Conservation (phyloP, 768 basidiomycete genomes). For the Podaxis rugospora region DNA sequence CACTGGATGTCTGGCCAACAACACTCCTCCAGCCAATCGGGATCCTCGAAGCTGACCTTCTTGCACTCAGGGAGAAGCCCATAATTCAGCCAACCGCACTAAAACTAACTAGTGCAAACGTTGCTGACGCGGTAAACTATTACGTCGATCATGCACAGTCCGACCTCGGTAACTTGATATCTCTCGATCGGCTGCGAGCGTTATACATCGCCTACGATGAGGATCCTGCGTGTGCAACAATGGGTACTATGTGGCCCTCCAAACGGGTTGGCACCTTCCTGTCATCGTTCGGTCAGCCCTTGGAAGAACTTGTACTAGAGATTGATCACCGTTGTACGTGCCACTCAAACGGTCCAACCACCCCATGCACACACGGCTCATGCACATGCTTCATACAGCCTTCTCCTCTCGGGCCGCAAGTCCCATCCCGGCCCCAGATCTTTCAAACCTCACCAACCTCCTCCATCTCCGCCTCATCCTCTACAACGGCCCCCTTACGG, state of each 20-base stretch:
- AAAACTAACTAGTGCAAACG: not conserved
- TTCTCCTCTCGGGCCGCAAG: not conserved
- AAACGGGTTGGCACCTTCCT: not conserved
- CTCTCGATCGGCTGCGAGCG: not conserved
- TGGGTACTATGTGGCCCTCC: not conserved
- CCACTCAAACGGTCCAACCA: not conserved
- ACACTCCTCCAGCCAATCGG: not conserved
- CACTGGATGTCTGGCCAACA: not conserved
- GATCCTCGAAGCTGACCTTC: not conserved
- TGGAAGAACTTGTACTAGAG: constrained; percentile 1
- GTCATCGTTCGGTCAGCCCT: not conserved
- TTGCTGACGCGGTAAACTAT: not conserved
- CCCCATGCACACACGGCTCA: not conserved
- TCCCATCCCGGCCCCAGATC: not conserved
- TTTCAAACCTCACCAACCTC: not conserved
- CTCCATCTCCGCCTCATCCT: not conserved
- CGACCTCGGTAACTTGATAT: not conserved
- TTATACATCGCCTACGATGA: constrained; percentile 4
- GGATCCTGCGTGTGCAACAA: not conserved
- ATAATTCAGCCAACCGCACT: not conserved
- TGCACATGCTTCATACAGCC: not conserved
- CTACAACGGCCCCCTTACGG: not conserved
- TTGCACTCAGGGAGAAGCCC: not conserved
- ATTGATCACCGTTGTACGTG: constrained; percentile 2
- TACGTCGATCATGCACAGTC: not conserved